Evolutionary conservation across 192 early-diverging fungal genomes (phyloP), one percentile per base, ranked within the genome.

Genomic region (Coemansia sp.): DNA sequence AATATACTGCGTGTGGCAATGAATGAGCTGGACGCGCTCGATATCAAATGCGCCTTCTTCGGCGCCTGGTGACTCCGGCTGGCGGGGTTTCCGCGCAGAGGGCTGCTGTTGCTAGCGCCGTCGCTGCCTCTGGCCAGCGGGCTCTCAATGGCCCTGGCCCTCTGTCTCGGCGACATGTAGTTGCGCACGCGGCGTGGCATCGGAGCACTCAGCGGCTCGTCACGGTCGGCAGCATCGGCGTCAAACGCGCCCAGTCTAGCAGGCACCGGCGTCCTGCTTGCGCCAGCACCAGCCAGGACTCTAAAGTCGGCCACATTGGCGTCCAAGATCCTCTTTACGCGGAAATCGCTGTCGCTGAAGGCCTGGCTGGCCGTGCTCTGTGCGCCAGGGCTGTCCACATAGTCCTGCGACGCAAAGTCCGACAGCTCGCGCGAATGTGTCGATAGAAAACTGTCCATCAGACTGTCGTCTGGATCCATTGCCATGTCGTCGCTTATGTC

Each of bases 281-380:
- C 40, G 3, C 57, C 39, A 45, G 8, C 40, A 1, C 57, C 39
- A 7, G 57, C 57, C 32, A 59, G 57, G 6, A 19, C 5, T 5
- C 64, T 58, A 17, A 67, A n/a, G 53, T 67, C 61, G 53, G 55
- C 64, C 19, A 55, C 54, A n/a, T 37, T 13, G n/a, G 67, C 60
- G 13, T 82, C 75, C 11, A 82, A 68, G 1, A 40, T 46, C 48
- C 54, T 49, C 46, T 67, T 76, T 0, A 72, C 70, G 13, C 79
- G 64, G 42, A 67, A 76, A 62, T 82, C 79, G 68, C 65, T 82
- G 62, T 82, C 79, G 68, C 79, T 82, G 56, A 82, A 71, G 22
- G 68, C 75, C 1, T 64, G 42, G 54, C 79, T 82, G 38, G 38
- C 53, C 25, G 48, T 76, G 57, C 71, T 76, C n/a, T 68, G 74